Evolutionary conservation across 1,139 yeast genomes (phyloP).

Genomic region (Candida sp.): DNA sequence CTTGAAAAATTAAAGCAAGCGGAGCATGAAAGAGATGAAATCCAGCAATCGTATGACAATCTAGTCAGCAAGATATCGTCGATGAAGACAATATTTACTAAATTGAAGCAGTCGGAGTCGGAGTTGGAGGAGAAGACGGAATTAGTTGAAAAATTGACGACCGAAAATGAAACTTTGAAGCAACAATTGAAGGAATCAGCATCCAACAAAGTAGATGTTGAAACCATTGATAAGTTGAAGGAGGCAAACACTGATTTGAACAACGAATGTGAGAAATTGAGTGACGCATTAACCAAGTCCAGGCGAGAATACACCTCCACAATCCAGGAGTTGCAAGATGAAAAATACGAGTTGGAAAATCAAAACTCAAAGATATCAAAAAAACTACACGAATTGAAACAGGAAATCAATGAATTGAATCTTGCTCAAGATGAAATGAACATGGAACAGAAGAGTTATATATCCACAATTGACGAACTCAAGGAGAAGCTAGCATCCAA

Average conservation of each 20-base stretch:
- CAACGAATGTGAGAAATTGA: conserved; percentile 68
- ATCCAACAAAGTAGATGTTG: conserved; percentile 28
- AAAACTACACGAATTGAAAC: conserved; percentile 42
- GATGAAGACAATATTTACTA: conserved; percentile 77
- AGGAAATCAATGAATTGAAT: conserved; percentile 49
- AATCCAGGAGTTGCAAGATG: conserved; percentile 47
- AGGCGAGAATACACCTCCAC: conserved; percentile 51
- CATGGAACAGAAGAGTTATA: conserved; percentile 46
- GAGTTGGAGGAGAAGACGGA: conserved; percentile 67
- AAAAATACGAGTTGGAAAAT: conserved; percentile 49
- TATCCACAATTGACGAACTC: conserved; percentile 50
- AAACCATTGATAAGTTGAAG: conserved; percentile 15
- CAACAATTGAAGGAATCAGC: conserved; percentile 9
- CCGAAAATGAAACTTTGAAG: conserved; percentile 32
- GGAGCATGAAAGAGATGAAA: conserved; percentile 61
- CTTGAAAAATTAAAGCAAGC: conserved; percentile 14
- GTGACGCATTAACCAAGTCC: conserved; percentile 49
- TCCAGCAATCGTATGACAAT: conserved; percentile 75
- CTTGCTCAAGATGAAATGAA: conserved; percentile 52
- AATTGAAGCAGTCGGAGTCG: conserved; percentile 76
- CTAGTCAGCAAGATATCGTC: conserved; percentile 75
- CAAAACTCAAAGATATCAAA: conserved; percentile 35
- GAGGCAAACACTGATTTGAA: conserved; percentile 61
- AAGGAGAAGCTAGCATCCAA: conserved; percentile 35
- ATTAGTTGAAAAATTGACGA: conserved; percentile 27